A percentile compares a stretch with the other conserved stretches of the same genome.
These are phyloP conservation scores for Chalciporus chontae DNA, from an alignment of 768 basidiomycete species.

Conservation along the genomic window DNA sequence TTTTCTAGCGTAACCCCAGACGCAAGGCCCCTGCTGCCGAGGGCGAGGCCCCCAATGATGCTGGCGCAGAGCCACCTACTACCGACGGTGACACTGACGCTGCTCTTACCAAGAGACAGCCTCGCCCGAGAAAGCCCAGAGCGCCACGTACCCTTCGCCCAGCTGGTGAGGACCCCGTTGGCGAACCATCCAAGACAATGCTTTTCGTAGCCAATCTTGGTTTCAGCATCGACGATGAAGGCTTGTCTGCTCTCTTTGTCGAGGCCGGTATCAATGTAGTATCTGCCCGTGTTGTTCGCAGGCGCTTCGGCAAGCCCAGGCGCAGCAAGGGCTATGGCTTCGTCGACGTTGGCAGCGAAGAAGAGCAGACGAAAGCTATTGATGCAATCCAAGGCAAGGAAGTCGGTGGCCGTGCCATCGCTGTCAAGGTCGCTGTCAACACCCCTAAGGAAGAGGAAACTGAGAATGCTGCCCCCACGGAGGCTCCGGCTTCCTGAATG, in stretches of 20 bases:
- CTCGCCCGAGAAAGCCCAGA: conserved; percentile 55
- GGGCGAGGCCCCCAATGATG: conserved; percentile 27
- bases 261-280: conserved; percentile 79
- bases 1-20: conserved; percentile 53
- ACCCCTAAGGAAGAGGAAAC: conserved; percentile 58
- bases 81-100: conserved; percentile 38
- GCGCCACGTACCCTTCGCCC: conserved; percentile 60
- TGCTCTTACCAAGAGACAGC: conserved; percentile 37
- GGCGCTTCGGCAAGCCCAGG: conserved; percentile 77
- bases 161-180: conserved; percentile 77
- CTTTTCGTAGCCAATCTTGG: conserved; percentile 98
- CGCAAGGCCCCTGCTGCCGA: conserved; percentile 36
- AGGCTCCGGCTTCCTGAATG: conserved; percentile 27
- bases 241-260: conserved; percentile 77
- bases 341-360: conserved; percentile 88
- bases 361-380: conserved; percentile 90
- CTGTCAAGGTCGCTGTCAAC: conserved; percentile 96
- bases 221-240: conserved; percentile 86
- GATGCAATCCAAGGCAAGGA: conserved; percentile 84
- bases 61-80: conserved; percentile 31
- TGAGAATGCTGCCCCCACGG: conserved; percentile 35
- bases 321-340: conserved; percentile 98
- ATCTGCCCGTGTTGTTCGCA: conserved; percentile 86
- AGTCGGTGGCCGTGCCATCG: conserved; percentile 78
- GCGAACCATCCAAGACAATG: conserved; percentile 85